Conservation (phyloP, 129 eudicot genomes). For the Saposhnikovia divaricata region DNA sequence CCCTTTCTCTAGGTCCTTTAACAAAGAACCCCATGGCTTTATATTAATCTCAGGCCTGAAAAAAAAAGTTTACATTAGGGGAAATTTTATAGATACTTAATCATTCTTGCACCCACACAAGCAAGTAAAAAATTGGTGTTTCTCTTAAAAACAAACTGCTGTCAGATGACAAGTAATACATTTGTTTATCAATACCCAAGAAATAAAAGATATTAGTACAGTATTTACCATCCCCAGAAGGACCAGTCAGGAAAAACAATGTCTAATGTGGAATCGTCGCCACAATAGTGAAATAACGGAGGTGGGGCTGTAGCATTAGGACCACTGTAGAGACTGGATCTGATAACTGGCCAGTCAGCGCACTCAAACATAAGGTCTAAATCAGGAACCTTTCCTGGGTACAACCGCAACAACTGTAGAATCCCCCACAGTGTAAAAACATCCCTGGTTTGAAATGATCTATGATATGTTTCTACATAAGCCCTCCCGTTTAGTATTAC, state of each 20-base stretch:
- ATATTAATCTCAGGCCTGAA: conserved; percentile 77
- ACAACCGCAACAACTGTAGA: conserved; percentile 69
- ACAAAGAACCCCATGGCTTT: conserved; percentile 71
- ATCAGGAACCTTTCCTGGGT: conserved; percentile 81
- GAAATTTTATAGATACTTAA: not conserved
- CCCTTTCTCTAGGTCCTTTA: conserved; percentile 51
- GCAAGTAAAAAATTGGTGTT: not conserved
- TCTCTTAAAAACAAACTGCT: not conserved
- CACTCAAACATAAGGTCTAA: conserved; percentile 84
- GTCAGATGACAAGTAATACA: not conserved
- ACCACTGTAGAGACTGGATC: conserved; percentile 14
- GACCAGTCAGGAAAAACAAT: conserved; percentile 93
- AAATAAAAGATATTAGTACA: not conserved
- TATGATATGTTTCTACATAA: conserved; percentile 43
- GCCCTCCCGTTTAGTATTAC: conserved; percentile 62
- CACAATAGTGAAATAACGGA: conserved; percentile 77
- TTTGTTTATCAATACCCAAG: not conserved
- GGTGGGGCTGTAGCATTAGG: conserved; percentile 45
- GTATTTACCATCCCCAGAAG: conserved; percentile 85
- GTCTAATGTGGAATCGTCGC: conserved; percentile 46
- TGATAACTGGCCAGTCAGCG: conserved; percentile 66
- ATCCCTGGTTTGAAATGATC: conserved; percentile 59
- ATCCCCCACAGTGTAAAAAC: conserved; percentile 81
- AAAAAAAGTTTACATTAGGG: not conserved
- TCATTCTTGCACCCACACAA: not conserved